Base-by-base conservation (phyloP, 495 filamentous ascomycete genomes). In the Rhypophila decipiens region DNA sequence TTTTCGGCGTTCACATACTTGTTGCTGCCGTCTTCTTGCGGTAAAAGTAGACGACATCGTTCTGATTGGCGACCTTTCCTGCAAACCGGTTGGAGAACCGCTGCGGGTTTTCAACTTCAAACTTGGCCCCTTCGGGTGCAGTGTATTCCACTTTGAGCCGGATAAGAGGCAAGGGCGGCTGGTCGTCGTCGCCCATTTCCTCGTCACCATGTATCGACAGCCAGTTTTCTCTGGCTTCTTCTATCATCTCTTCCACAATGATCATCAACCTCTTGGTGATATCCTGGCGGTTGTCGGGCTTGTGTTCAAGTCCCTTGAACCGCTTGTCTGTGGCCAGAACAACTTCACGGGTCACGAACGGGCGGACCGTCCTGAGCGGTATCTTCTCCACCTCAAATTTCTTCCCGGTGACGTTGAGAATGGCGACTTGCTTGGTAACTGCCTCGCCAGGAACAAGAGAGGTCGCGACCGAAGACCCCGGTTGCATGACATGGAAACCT, bases 401-500 rank as follows among this genome's bases (percentile, higher is more conserved):
- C 43, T 79, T 86, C 12, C 90, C 91, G 2, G 82, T 89, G 50
- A 99, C 69, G 52, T 75, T 90, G 23, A 97, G 61, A 18, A 99
- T 83, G 1, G 88, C 81, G 21, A 96, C 87, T 39, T 96, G 84
- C 58, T 99, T 99, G 12, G 88, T 66, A 4, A 90, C 88, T 5
- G 94, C 88, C 67, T 99, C 93, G 12, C 94, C 91, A 0, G 85
- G 84, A 23, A 87, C 80, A 1, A 99, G 70, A 1, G 94, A 96
- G 3, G 93, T 99, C 8, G 91, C 93, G 1, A 99, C 82, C 1
- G 93, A 96, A 0, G 94, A 97, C 3, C 93, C 93, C 1, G 93
- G 93, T 56, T 99, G 93, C 79, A 99, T 96, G 50, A 99, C 90
- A 58, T 90, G 82, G 54, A 97, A 97, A 8, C 83, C 83, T 48